Evolutionary conservation across 805 yeast species (phyloP).

Genomic region (Wickerhamomyces strasburgensis): DNA sequence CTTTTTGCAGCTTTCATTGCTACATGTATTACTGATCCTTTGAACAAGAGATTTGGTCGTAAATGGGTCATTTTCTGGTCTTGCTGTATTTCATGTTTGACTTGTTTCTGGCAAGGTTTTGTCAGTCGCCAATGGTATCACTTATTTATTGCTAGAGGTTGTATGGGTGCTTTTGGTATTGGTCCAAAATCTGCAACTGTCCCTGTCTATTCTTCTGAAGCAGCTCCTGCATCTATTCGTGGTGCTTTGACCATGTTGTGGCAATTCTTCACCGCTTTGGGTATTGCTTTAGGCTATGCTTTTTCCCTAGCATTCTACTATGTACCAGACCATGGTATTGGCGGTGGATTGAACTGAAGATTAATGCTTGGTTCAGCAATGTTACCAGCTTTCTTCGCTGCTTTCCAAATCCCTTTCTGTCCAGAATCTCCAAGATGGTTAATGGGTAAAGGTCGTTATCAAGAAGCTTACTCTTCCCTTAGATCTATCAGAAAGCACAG

Average conservation of each 20-base stretch:
- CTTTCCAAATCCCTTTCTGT: slow-evolving; percentile 57
- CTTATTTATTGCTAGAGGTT: slow-evolving; percentile 59
- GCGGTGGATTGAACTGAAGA: slow-evolving; percentile 57
- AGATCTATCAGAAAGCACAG: slow-evolving; percentile 42
- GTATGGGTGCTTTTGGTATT: slow-evolving; percentile 56
- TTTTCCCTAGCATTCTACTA: slow-evolving; percentile 58
- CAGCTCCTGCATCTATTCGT: slow-evolving; percentile 56
- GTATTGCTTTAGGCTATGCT: slow-evolving; percentile 68
- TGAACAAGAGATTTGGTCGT: slow-evolving; percentile 55
- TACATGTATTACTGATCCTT: slow-evolving; percentile 60
- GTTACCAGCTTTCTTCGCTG: slow-evolving; percentile 59
- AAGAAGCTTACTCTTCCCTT: slow-evolving; percentile 52
- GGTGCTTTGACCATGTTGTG: slow-evolving; percentile 70
- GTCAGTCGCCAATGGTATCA: slow-evolving; percentile 55
- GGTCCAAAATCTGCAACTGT: slow-evolving; percentile 77
- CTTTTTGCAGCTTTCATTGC: slow-evolving; percentile 55
- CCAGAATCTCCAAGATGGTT: slow-evolving; percentile 79
- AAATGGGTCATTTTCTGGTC: slow-evolving; percentile 63
- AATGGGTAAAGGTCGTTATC: slow-evolving; percentile 63
- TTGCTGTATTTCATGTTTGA: slow-evolving; percentile 51
- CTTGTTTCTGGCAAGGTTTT: slow-evolving; percentile 70
- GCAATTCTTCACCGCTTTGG: slow-evolving; percentile 73
- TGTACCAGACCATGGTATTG: slow-evolving; percentile 35
- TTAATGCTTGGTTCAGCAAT: slow-evolving; percentile 65
- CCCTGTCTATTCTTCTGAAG: slow-evolving; percentile 66